Base-by-base conservation (phyloP, 345 rosid species). In the Euclidium syriacum region DNA sequence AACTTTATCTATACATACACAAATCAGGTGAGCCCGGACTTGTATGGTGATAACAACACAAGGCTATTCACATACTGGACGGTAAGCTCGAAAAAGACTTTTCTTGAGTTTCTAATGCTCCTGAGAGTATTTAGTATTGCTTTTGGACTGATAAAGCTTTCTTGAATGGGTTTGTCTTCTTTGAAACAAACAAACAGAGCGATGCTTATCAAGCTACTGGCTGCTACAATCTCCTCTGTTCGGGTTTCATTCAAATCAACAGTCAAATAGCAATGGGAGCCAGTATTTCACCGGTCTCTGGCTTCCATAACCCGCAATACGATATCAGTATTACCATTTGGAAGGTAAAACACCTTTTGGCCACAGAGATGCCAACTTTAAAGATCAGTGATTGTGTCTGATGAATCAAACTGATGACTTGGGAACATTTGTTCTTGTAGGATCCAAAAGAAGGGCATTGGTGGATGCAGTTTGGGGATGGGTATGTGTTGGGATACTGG, bases 201-300 rank as follows among this genome's bases (percentile, higher is more conserved):
- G 89, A 84, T 79, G 86, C 92, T 16, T 85, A 85, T 63, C 86
- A 81, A 79, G 88, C 88, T 59, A 83, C 92, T 7, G 92, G 92
- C 14, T 85, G 92, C 85, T 85, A 85, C 66, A 85, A 85, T 73
- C 92, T 83, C 14, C 81, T 81, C 2, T 85, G 92, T 68, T 79
- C 86, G 7, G 92, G 92, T 48, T 85, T 85, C 59, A 79, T 85
- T 74, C 92, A 85, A 43, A 76, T 83, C 66, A 85, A 83, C 78
- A 83, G 78, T 58, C 85, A 81, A 77, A 81, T 85, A 74, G 92
- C 88, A 10, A 76, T 85, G 86, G 92, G 92, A 8, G 92, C 92
- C 1, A 85, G 83, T 78, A 83, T 85, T 59, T 81, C 81, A 47
- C 92, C 92, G 0, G 71, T 85, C 51, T 85, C 91, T 34, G 77